Evolutionary conservation across 2,329 filamentous ascomycete species (phyloP).

Genomic region (Trichoderma sp.): DNA sequence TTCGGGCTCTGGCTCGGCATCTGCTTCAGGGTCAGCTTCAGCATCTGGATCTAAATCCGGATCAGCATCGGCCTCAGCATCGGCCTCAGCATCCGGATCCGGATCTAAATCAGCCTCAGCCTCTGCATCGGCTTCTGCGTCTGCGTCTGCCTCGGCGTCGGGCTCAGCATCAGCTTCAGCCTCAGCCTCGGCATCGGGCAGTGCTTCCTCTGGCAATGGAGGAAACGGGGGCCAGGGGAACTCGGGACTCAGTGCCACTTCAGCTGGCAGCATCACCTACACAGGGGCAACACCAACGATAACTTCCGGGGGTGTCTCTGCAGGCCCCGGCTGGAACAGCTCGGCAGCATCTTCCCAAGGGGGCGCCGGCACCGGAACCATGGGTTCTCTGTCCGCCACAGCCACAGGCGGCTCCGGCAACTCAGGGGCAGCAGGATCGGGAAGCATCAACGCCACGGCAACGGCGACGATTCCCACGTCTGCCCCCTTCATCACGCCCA

Average conservation of each 20-base stretch:
- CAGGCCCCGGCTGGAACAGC: constrained; percentile 20
- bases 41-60: too few species aligned
- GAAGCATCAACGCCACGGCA: constrained; percentile 6
- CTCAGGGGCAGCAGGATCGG: neutral
- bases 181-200: neutral
- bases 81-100: neutral
- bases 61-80: too few species aligned
- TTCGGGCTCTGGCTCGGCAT: too few species aligned
- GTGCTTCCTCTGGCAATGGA: neutral
- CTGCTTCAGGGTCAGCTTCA: too few species aligned
- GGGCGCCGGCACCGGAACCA: constrained; percentile 2
- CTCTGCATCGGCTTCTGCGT: too few species aligned
- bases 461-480: constrained; percentile 5
- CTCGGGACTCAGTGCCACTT: neutral
- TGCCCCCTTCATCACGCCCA: constrained; percentile 25
- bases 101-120: too few species aligned
- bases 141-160: too few species aligned
- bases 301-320: constrained; percentile 4
- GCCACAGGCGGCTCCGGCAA: neutral
- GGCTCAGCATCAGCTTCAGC: too few species aligned
- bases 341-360: neutral
- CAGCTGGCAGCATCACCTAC: neutral
- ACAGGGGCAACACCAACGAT: constrained; percentile 2
- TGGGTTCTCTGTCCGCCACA: neutral
- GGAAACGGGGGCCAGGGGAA: neutral